Conservation (phyloP, 163 green algal genomes). For the Chloromonas sp. region DNA sequence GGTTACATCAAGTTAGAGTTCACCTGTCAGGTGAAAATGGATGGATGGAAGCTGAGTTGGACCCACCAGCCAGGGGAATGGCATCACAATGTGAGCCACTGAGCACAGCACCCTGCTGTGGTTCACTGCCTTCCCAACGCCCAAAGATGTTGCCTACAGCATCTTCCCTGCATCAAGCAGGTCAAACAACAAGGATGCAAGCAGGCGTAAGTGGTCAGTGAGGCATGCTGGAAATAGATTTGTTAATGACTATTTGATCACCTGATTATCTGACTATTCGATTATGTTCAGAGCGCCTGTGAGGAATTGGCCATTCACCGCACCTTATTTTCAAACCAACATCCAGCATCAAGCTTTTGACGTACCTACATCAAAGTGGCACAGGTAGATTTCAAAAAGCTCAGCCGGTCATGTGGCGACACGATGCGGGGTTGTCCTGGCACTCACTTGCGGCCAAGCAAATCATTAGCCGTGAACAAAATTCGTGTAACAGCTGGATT, state of each 20-base stretch:
- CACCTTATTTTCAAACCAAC: slow-evolving; percentile 62
- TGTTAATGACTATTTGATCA: not conserved
- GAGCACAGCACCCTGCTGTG: slow-evolving; percentile 46
- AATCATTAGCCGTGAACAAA: slow-evolving; percentile 81
- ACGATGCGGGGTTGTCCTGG: not conserved
- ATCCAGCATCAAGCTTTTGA: slow-evolving; percentile 75
- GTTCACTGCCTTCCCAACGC: slow-evolving; percentile 58
- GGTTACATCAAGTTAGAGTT: not conserved
- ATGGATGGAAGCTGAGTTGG: not conserved
- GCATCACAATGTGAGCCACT: slow-evolving; percentile 92
- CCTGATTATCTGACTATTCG: not conserved
- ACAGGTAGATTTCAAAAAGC: not conserved
- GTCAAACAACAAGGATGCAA: not conserved
- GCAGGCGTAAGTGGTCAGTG: no score
- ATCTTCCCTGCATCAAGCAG: slow-evolving; percentile 62
- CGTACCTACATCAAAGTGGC: slow-evolving; percentile 48
- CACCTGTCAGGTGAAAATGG: not conserved
- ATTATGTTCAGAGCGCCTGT: not conserved
- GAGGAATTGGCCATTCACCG: not conserved
- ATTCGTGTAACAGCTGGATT: slow-evolving; percentile 85
- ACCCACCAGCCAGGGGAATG: slow-evolving; percentile 79
- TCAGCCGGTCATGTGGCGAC: not conserved
- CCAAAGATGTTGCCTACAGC: slow-evolving; percentile 91
- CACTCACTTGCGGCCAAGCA: slow-evolving; percentile 50
- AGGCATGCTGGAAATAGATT: no score